Base-by-base conservation (phyloP, 352 stramenopile species). In the Phytophthora pinifolia region DNA sequence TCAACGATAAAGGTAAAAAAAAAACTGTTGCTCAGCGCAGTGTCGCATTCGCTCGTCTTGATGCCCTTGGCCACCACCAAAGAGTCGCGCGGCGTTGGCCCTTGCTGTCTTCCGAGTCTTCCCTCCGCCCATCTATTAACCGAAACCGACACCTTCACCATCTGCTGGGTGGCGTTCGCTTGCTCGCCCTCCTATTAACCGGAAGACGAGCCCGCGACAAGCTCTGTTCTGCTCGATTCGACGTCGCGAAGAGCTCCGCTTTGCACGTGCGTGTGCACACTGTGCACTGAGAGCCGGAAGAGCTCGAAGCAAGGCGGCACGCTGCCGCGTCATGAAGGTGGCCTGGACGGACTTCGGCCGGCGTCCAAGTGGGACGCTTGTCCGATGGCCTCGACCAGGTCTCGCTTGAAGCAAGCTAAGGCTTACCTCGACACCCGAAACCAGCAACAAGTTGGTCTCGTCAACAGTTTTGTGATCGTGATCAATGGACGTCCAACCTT, bases 191-290 rank as follows among this genome's bases (percentile, higher is more conserved):
- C 47, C 47, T 46, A 46, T 55, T 31, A 55, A 42, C 49, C 22
- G 46, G 39, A 57, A 63, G 56, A 46, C 48, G 48, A 48, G 31
- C 42, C 41, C 22, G 43, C 43, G 41, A 49, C 34, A 51, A 27
- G 22, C 22, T 27, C 22, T 27, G 22, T 4, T 27, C 22, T 27
- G 32, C 45, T 49, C 50, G 29, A 31, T 18, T 63, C 55, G 55
- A 63, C 46, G 55, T 63, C 47, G 55, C 55, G 44, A 61, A 55
- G 44, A 65, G 42, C 57, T 59, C 57, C 27, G 43, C 56, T 50
- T 50, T 62, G 51, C 58, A 35, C 43, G 33, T 25, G 57, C 50
- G 50, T 52, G 43, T 50, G 41, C 38, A 54, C 51, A n/a, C n/a
- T n/a, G n/a, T n/a, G n/a, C 38, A 54, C 51, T 15, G 22, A 60